Base-by-base conservation (phyloP, 768 basidiomycete genomes). In the Coprinopsis sp. region DNA sequence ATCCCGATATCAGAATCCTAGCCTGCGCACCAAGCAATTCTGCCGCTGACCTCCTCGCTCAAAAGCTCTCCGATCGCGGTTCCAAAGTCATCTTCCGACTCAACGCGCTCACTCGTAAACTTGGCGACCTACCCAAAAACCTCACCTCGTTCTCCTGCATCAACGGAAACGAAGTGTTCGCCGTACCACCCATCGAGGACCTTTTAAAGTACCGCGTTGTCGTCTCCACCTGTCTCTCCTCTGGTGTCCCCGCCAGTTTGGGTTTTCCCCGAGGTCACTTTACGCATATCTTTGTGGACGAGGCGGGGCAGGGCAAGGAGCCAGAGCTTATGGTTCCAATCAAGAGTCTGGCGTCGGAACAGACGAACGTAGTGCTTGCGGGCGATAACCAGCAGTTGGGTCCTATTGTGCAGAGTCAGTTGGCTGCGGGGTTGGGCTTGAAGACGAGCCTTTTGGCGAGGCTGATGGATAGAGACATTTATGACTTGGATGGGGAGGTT, bases 11-110 rank as follows among this genome's bases (percentile, higher is more conserved):
- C 1, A 69, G 66, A 28, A 73, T 86, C 45, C 69, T 86, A 1
- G 82, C 77, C 0, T 84, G 82, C 51, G 81, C 83, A 0, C 83
- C 83, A 0, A 82, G 74, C 62, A 85, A 85, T 60, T 79, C 78
- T 2, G 82, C 82, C 0, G 82, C 81, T 2, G 82, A 85, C 51
- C 59, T 78, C n/a, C 67, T 83, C 16, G 72, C 78, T 1, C 54
- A 64, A 21, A 66, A 73, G 11, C 66, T 84, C 2, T 44, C 47
- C 2, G 44, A 52, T 2, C 65, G 77, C 8, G 64, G 66, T 21
- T 50, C 53, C 0, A 55, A 57, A 1, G 54, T 72, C 33, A 55
- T 84, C 22, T 79, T 82, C 58, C 67, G 82, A 3, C 64, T 82
- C 18, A 76, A 82, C 47, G 68, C 82, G 0, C 63, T 71, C 7